Evolutionary conservation across 169 alveolate genomes (phyloP).

Genomic region (Plasmodium fragile): DNA sequence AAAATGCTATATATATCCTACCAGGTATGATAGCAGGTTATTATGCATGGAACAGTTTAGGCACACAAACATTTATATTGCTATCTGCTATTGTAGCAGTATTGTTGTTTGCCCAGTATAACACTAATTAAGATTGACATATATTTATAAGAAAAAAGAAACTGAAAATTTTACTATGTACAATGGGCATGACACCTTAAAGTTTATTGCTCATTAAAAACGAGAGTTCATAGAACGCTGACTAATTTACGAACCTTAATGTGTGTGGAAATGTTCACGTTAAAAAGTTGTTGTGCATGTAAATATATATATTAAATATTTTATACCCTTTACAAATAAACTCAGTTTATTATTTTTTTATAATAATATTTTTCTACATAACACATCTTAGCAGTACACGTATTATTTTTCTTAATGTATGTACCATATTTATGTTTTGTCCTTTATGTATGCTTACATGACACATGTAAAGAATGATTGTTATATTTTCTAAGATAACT

Average conservation of each 20-base stretch:
- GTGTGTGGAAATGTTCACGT: not conserved
- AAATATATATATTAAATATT: not conserved
- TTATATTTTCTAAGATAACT: not conserved
- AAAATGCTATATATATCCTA: not conserved
- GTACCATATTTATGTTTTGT: not conserved
- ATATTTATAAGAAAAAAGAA: not conserved
- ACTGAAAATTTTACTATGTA: not conserved
- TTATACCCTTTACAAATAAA: not conserved
- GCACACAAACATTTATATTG: slow-evolving; percentile 10
- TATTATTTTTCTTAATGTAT: not conserved
- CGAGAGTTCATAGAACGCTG: not conserved
- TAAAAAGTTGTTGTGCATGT: not conserved
- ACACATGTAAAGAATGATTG: not conserved
- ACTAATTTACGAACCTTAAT: not conserved
- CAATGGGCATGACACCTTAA: not conserved
- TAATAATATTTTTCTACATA: not conserved
- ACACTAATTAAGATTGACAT: not conserved
- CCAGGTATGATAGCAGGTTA: slow-evolving; percentile 12
- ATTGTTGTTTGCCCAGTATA: not conserved
- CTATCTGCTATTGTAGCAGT: slow-evolving; percentile 15
- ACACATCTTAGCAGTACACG: not conserved
- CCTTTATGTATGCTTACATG: not conserved
- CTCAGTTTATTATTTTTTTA: not conserved
- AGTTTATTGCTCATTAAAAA: not conserved
- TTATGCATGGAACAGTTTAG: slow-evolving; percentile 11